Percentiles rank a stretch among this genome's conserved stretches.
Conservation (phyloP, 192 early-diverging fungal species). For the Glomus cerebriforme region DNA sequence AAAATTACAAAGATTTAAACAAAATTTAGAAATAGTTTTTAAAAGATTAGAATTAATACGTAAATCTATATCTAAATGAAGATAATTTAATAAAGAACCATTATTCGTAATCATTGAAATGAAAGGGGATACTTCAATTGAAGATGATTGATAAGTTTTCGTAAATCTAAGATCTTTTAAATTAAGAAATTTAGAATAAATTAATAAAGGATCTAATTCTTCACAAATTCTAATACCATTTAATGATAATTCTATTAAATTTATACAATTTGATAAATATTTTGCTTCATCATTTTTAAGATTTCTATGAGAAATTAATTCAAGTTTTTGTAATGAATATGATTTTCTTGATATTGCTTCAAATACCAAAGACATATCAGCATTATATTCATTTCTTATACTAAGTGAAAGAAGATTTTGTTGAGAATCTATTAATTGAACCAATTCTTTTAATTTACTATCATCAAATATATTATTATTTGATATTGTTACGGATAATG, state of each 20-base stretch:
- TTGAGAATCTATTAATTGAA: not conserved
- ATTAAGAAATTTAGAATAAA: not conserved
- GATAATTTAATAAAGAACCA: not conserved
- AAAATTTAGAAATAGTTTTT: not conserved
- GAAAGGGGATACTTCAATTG: not conserved
- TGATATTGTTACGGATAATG: not conserved
- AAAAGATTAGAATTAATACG: not conserved
- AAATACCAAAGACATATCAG: not conserved
- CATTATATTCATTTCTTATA: not conserved
- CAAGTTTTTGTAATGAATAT: not conserved
- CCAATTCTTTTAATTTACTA: not conserved
- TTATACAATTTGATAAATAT: not conserved
- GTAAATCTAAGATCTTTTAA: not conserved
- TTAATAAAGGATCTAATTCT: not conserved
- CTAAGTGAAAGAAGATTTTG: not conserved
- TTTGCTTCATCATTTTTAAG: not conserved
- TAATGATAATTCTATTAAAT: not conserved
- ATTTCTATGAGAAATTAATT: not conserved
- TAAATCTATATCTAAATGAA: not conserved
- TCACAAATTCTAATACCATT: not conserved
- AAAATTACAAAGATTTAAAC: not conserved
- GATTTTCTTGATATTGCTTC: not conserved
- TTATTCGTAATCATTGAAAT: not conserved
- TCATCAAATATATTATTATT: not conserved
- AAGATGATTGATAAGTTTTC: not conserved